phyloP scores from a whole-genome alignment of 495 filamentous ascomycete species.

The Pseudoneurospora amorphoporcata region DNA sequence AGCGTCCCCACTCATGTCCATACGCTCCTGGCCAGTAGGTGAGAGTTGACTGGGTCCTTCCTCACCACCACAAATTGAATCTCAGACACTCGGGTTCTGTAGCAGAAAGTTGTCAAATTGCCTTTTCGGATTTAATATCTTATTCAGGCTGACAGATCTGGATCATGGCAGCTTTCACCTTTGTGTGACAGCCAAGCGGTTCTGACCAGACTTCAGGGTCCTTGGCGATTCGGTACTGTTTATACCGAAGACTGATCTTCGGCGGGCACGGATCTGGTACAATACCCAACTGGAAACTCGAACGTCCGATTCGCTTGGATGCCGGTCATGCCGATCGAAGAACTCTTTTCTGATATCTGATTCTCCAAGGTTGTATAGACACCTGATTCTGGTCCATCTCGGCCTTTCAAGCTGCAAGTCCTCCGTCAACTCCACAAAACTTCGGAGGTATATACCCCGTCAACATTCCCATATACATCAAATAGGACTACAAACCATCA shows the following conservation, averaged over 20 bases:
- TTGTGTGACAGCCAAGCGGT: not conserved
- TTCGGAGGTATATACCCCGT: not conserved
- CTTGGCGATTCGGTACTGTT: not conserved
- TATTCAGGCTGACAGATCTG: not conserved
- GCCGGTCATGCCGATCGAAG: not conserved
- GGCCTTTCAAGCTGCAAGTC: not conserved
- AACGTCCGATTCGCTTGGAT: not conserved
- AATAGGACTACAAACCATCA: not conserved
- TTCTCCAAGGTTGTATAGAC: not conserved
- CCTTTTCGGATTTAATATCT: not conserved
- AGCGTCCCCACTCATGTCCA: not conserved
- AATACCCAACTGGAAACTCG: not conserved
- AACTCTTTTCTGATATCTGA: not conserved
- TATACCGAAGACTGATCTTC: not conserved
- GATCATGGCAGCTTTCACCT: not conserved
- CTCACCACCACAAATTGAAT: not conserved
- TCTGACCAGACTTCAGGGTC: not conserved
- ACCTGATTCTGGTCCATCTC: not conserved
- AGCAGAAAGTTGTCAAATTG: not conserved
- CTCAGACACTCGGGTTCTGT: not conserved
- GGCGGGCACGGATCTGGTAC: not conserved
- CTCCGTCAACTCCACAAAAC: not conserved
- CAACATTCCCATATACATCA: not conserved
- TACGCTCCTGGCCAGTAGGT: not conserved
- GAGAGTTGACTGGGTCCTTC: not conserved